These are phyloP conservation scores for Fusarium piperis DNA, from an alignment of 2,329 filamentous ascomycete species.

Conservation along the genomic window DNA sequence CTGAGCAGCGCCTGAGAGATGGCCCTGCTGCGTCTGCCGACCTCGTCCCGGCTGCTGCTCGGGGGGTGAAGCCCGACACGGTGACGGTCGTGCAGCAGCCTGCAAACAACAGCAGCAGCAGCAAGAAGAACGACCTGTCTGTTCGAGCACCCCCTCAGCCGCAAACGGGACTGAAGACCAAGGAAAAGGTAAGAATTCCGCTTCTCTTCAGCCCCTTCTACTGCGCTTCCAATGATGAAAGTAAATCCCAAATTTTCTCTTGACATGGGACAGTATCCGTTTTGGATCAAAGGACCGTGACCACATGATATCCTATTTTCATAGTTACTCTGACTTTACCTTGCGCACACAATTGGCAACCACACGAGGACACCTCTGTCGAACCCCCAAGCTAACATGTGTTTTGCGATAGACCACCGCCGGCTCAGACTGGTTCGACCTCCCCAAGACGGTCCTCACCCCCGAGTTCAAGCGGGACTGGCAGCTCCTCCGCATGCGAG, in stretches of 20 bases:
- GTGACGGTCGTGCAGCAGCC: conserved; percentile 25
- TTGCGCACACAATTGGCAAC: conserved; percentile 14
- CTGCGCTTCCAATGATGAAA: conserved; percentile 50
- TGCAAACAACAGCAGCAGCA: conserved; percentile 24
- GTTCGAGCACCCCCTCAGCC: conserved; percentile 40
- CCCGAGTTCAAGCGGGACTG: conserved; percentile 88
- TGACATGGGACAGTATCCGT: conserved; percentile 54
- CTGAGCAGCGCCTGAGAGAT: conserved; percentile 46
- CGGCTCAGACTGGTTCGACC: conserved; percentile 85
- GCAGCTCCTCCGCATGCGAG: conserved; percentile 88
- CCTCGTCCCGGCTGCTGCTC: conserved; percentile 24
- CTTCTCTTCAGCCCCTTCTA: not conserved
- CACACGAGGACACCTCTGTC: not conserved
- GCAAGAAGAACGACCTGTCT: conserved; percentile 39
- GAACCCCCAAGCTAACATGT: conserved; percentile 30
- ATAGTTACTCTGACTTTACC: conserved; percentile 78
- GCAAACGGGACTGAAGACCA: conserved; percentile 27
- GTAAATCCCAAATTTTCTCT: conserved; percentile 47
- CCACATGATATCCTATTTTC: conserved; percentile 64
- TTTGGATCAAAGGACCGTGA: conserved; percentile 64
- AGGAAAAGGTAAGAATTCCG: conserved; percentile 43
- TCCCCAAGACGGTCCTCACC: conserved; percentile 86
- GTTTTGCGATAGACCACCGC: conserved; percentile 63
- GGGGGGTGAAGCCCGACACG: conserved; percentile 22
- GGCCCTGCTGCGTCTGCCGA: conserved; percentile 29